Base-by-base conservation (phyloP, 208 protist genomes). In the Phytomonas serpens region DNA sequence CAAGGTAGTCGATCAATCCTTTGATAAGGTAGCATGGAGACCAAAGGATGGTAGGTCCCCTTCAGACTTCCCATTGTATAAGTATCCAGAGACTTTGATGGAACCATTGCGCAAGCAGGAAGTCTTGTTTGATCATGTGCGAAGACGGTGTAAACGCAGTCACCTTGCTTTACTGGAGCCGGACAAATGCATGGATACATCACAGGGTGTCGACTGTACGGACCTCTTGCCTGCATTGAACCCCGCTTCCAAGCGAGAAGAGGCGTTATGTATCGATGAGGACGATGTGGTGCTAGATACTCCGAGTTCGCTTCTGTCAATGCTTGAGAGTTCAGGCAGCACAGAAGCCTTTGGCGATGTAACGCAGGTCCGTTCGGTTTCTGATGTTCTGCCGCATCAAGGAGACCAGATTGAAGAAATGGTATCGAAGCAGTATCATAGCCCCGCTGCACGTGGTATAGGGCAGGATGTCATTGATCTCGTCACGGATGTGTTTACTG, bases 401-500 rank as follows among this genome's bases (percentile, higher is more conserved):
- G 47, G 47, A 19, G 47, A 27, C 4, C 47, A 27, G 19, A 57
- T 57, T 57, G 19, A 57, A 19, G 47, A 57, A 57, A 27, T 6
- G 19, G 47, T 27, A 57, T 57, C 19, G 16, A 57, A 19, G 16
- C 11, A 19, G 11, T 57, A 19, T 57, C 4, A 57, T 27, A 57
- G 47, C 75, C 84, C 84, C 6, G 79, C 86, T 37, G 76, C 85
- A 2, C 83, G 84, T 36, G 87, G 88, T 9, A 80, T 94, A 0
- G 82, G 85, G 9, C 72, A 83, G 57, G 89, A 96, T 66, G 86
- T 94, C 30, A 86, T 96, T 69, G 79, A 94, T 66, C 76, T 96
- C 33, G 92, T 96, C 14, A 96, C 92, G 33, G 92, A 96, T 68
- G 88, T 76, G 27, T 94, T 93, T 71, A 77, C 76, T 30, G 75